Percentiles rank a stretch among this genome's conserved stretches.
These are phyloP conservation scores for Termitomyces sp. DNA, from an alignment of 768 basidiomycete genomes.

Conservation along the genomic window DNA sequence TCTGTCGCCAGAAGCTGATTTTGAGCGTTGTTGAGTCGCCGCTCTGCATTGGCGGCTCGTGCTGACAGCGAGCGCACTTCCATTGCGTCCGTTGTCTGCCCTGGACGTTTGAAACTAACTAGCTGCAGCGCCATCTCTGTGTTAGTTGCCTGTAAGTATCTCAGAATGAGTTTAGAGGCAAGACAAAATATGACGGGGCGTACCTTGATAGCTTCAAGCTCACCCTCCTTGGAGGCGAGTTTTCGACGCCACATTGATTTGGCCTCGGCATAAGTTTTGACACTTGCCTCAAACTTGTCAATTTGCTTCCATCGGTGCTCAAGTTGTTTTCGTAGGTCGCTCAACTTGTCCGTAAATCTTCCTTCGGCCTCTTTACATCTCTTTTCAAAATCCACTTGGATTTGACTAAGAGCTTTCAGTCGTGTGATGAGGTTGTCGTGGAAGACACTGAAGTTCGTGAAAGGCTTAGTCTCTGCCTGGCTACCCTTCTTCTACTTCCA, in stretches of 20 bases:
- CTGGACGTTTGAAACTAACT: conserved; percentile 53
- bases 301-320: conserved; percentile 89
- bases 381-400: conserved; percentile 85
- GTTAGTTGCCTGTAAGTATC: conserved; percentile 54
- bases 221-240: conserved; percentile 80
- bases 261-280: conserved; percentile 79
- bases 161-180: background rate
- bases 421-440: conserved; percentile 91
- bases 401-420: conserved; percentile 78
- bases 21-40: conserved; percentile 78
- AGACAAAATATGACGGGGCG: conserved; percentile 11
- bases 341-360: conserved; percentile 68
- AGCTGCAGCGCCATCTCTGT: conserved; percentile 73
- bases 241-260: conserved; percentile 83
- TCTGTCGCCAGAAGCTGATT: conserved; percentile 84
- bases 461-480: conserved; percentile 84
- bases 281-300: conserved; percentile 85
- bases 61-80: conserved; percentile 69
- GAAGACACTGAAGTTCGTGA: conserved; percentile 91
- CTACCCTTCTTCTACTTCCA: conserved; percentile 62
- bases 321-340: conserved; percentile 79
- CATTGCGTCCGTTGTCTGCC: conserved; percentile 53
- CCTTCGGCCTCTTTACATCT: conserved; percentile 76
- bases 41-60: conserved; percentile 81
- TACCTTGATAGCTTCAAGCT: conserved; percentile 85